Conservation (phyloP, 257 asterid genomes). For the Salvia miltiorrhiza region DNA sequence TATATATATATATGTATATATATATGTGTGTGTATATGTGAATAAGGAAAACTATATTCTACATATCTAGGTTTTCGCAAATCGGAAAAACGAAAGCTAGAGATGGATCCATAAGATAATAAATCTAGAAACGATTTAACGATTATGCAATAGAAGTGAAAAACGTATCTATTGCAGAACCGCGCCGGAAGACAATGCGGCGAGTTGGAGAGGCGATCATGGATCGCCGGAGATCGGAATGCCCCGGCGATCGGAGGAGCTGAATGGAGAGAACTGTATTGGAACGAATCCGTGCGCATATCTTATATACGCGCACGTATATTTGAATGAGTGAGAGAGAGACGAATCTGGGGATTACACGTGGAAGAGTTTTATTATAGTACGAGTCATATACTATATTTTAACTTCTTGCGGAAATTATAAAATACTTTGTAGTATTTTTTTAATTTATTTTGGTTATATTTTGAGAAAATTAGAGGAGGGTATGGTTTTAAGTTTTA, state of each 20-base stretch:
- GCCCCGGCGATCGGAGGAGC: constrained; percentile 39
- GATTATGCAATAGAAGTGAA: background rate
- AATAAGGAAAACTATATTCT: background rate
- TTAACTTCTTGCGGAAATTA: background rate
- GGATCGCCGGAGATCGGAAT: constrained; percentile 40
- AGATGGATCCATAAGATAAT: constrained; percentile 10
- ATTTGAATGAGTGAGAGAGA: background rate
- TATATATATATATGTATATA: too few species aligned
- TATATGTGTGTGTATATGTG: background rate
- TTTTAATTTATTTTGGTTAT: too few species aligned
- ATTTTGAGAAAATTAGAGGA: too few species aligned
- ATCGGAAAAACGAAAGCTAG: background rate
- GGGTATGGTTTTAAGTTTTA: too few species aligned
- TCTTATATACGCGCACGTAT: constrained; percentile 3
- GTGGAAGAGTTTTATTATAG: background rate
- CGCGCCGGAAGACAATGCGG: constrained; percentile 8
- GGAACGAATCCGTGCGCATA: background rate
- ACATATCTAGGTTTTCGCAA: background rate
- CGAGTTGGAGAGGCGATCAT: background rate
- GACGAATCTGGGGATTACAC: constrained; percentile 20
- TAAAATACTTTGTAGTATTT: background rate
- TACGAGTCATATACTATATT: background rate
- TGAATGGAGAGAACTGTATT: constrained; percentile 16
- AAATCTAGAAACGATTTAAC: background rate
- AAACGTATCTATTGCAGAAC: background rate